Base-by-base conservation (phyloP, 2,329 filamentous ascomycete species). In the Incumbomyces delicatus region DNA sequence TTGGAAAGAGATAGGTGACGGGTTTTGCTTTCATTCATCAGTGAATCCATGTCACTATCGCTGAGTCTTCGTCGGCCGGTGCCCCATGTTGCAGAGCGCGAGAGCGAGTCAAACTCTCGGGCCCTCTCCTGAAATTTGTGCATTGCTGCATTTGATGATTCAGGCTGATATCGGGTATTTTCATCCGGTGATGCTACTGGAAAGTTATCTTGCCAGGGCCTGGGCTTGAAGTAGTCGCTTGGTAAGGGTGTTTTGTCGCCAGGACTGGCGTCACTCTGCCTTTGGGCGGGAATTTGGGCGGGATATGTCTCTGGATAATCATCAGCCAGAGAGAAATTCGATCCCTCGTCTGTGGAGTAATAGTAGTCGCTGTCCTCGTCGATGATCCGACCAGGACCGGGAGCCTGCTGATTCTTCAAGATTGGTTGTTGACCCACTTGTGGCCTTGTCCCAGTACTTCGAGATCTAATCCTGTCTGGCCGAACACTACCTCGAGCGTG, bases 81-180 rank as follows among this genome's bases (percentile, higher is more conserved):
- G 17, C 74, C 74, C 59, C 75, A 69, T 8, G 76, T 79, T 14
- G 75, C 76, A 38, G 70, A 66, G 39, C 75, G 67, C 12, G 76
- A 78, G 37, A 70, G 66, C 7, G 69, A 70, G 42, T 78, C 76
- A 13, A 74, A 63, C 44, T 77, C 73, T 37, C 66, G 69, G 3
- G 71, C 71, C 41, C 70, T 67, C 52, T 66, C 62, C 29, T 66
- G 59, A 53, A 71, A 79, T 34, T 69, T 66, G 60, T 69, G 65
- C 58, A 78, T 78, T n/a, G 76, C 76, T 34, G 69, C 71, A 53
- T 69, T 74, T 0, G 76, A 75, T 7, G 67, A 76, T 34, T 61
- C 59, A n/a, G 74, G 74, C 50, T 78, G 75, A 51, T 61, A 61
- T 30, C 52, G 60, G 30, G 50, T 63, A 41, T 46, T 43, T 12